Evolutionary conservation across 1,139 yeast species (phyloP), one percentile per base, ranked within the genome.

Genomic region (Casaregolazyma lundiana): DNA sequence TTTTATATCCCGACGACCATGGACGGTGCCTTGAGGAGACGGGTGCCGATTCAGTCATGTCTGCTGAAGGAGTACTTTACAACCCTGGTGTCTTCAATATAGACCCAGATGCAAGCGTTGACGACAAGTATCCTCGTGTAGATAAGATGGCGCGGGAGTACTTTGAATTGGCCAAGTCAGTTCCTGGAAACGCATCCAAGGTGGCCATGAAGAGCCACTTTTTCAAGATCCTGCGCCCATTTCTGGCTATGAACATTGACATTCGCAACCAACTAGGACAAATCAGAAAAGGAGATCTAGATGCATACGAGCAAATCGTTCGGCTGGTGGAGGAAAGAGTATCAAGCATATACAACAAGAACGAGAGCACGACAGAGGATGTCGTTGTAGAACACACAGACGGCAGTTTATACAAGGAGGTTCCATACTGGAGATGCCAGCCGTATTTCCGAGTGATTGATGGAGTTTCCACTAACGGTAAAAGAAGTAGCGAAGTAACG

Each of bases 341-440:
- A 0, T 69, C 61, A 0, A 70, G 75, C 13, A 78, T 88, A 6
- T 81, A 72, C 53, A 60, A 65, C 9, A 30, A 35, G 4, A 44
- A 50, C 9, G 63, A 62, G 18, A 66, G 70, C 17, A 70, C 73
- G 19, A 69, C 73, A 41, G 70, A 70, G 8, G 75, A 75, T 15
- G 66, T 64, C 1, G 72, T 84, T 0, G 68, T 66, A 0, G 72
- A 69, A 13, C 88, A 90, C 0, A 48, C 19, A 6, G 76, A 71
- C 19, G 95, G 96, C 44, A 96, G 95, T 1, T 58, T 73, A 16
- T 92, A 92, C 64, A 80, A 80, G 62, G 76, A 74, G 5, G 78
- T 92, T n/a, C 98, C 98, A 2, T 90, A 84, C 65, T 92, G 98
- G 97, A 75, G 98, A 57, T 81, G 96, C 54, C 98, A 92, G 66